Percentiles rank a stretch among this genome's conserved stretches.
phyloP scores from a whole-genome alignment of 148 eudicot species.

The Camellia japonica region DNA sequence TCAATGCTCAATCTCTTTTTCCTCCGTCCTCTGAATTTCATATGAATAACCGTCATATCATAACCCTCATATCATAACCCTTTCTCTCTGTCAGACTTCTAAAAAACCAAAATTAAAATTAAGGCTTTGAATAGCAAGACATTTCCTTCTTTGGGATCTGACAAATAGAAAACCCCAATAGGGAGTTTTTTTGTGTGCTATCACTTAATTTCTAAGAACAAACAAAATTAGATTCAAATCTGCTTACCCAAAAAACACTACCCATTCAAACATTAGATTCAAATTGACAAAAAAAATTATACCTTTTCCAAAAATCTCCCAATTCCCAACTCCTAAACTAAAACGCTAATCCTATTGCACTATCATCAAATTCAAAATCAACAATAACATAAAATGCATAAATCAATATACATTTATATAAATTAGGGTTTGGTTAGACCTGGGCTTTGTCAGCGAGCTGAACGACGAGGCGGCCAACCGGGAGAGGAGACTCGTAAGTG shows the following conservation, averaged over 20 bases:
- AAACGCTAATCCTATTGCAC: background rate
- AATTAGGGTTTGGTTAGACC: conserved; percentile 33
- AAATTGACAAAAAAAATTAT: too few relatives aligned
- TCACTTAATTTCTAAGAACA: background rate
- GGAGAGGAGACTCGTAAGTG: conserved; percentile 71
- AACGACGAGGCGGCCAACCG: conserved; percentile 91
- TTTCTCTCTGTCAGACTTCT: background rate
- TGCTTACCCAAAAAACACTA: background rate
- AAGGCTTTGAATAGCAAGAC: background rate
- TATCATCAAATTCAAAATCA: background rate
- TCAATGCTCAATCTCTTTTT: background rate
- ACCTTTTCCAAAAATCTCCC: background rate
- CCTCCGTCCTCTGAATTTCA: background rate
- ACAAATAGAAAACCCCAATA: background rate
- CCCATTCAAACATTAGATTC: too few relatives aligned
- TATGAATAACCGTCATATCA: background rate
- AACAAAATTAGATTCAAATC: background rate
- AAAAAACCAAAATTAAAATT: background rate
- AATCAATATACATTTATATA: background rate
- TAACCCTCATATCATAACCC: background rate
- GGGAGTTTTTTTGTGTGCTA: background rate
- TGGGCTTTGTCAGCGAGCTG: conserved; percentile 98
- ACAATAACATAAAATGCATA: background rate
- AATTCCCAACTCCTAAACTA: background rate
- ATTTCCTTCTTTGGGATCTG: background rate